Base-by-base conservation (phyloP, 2,329 filamentous ascomycete species). In the Capronia epimyces region DNA sequence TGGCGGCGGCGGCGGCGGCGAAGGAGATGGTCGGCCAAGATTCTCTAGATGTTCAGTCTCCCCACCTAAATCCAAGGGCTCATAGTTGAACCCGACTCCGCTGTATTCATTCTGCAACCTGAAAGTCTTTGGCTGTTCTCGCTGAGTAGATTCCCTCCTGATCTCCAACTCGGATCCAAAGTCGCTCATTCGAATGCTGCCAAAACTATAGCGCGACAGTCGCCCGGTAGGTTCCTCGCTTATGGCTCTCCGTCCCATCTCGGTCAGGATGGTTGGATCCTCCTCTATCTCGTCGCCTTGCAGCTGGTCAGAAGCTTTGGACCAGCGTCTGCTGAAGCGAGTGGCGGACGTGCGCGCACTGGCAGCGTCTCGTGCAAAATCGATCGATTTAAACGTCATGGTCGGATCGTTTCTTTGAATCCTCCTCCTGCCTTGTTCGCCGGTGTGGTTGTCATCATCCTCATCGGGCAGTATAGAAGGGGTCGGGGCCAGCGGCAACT, bases 111-210 rank as follows among this genome's bases (percentile, higher is more conserved):
- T 70, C 46, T 75, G 73, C 7, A 75, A 53, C 48, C 71, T 67
- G 9, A 40, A 39, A 21, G 36, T 42, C 18, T 54, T 46, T 7
- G 37, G 31, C 34, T 52, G 51, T 25, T 50, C 29, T 24, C 42
- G 49, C 40, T 46, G 42, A 29, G 50, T 47, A 25, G 52, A 50
- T 27, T 52, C 16, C 56, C 52, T 55, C 58, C 63, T n/a, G 63
- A 64, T 53, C 62, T 65, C 56, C 64, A 66, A 16, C 64, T 71
- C 44, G 61, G 67, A 47, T 66, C 67, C 74, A 57, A 79, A 79
- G 49, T 78, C 77, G 58, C 75, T 79, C 42, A 76, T 62, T 16
- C 71, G 64, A 18, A 66, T 62, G 43, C 64, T 67, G 10, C 66
- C 69, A 46, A 69, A 67, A 52, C 75, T 72, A 52, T 71, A 69